Percentiles rank a stretch among this genome's conserved stretches.
Evolutionary conservation across 2,329 filamentous ascomycete genomes (phyloP).

Genomic region (Paracoccidioides lutzii): DNA sequence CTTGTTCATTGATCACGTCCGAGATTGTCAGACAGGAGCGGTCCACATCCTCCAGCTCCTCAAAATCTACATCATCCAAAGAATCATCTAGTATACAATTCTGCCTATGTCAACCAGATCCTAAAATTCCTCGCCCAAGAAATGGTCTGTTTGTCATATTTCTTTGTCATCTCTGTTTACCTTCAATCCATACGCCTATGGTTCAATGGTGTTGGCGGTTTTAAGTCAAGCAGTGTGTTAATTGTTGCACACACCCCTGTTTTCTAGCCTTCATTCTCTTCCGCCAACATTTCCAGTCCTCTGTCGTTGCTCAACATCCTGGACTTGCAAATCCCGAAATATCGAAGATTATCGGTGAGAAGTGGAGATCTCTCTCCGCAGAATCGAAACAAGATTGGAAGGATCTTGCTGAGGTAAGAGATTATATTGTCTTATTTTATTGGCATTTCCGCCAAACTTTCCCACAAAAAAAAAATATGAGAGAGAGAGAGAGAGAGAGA

Average conservation of each 20-base stretch:
- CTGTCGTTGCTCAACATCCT: constrained; percentile 70
- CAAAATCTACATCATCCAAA: constrained; percentile 22
- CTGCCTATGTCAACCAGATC: constrained; percentile 58
- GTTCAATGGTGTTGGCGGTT: not conserved
- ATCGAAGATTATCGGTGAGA: constrained; percentile 88
- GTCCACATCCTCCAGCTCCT: constrained; percentile 23
- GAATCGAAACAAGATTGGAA: constrained; percentile 79
- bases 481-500: not conserved
- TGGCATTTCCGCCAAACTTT: not conserved
- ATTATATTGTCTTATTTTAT: not conserved
- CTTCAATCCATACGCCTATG: constrained; percentile 1
- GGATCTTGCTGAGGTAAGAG: constrained; percentile 60
- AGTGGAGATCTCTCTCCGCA: constrained; percentile 69
- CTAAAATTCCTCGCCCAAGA: constrained; percentile 57
- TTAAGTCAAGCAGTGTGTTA: constrained; percentile 1
- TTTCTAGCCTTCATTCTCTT: constrained; percentile 87
- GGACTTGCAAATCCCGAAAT: constrained; percentile 89
- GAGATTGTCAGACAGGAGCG: constrained; percentile 5
- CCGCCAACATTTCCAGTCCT: constrained; percentile 78
- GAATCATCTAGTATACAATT: constrained; percentile 40
- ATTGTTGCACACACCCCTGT: constrained; percentile 15
- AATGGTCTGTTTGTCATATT: constrained; percentile 45
- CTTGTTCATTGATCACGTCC: constrained; percentile 1
- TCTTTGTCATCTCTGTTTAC: constrained; percentile 8
- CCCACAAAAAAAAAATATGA: not conserved